Percentiles rank a stretch among this genome's conserved stretches.
Evolutionary conservation across 1,284 basidiomycete species (phyloP).

Genomic region (Marasmius oreades): DNA sequence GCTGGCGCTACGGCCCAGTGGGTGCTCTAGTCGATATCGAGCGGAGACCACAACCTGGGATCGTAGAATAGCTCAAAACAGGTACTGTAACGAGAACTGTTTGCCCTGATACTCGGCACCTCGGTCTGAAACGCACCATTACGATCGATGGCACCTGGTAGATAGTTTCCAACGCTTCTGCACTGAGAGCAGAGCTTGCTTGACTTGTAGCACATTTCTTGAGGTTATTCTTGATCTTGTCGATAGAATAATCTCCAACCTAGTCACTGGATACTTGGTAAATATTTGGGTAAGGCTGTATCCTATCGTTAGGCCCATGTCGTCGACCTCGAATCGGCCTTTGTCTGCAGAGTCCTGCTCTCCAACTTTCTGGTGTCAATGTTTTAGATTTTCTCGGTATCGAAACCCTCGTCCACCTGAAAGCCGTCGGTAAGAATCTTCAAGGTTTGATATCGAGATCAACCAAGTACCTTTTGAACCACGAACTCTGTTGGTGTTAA

Average conservation of each 20-base stretch:
- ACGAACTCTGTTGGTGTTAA: conserved; percentile 38
- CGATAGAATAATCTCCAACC: conserved; percentile 28
- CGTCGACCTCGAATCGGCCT: no score
- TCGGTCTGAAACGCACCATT: conserved; percentile 29
- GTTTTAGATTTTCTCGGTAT: conserved; percentile 37
- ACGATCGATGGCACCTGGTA: conserved; percentile 39
- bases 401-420: conserved; percentile 31
- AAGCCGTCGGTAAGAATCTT: conserved; percentile 43
- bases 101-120: neutral
- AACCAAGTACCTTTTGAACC: conserved; percentile 22
- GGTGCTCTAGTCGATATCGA: neutral
- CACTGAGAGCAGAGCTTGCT: conserved; percentile 32
- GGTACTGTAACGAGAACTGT: conserved; percentile 32
- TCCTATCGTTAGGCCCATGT: conserved; percentile 39
- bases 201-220: conserved; percentile 39
- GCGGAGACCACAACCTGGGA: conserved; percentile 27
- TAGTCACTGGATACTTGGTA: conserved; percentile 39
- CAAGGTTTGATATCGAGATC: conserved; percentile 26
- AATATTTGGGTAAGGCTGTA: conserved; percentile 44
- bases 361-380: conserved; percentile 42
- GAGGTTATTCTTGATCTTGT: conserved; percentile 31
- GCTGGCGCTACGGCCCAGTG: conserved; percentile 27
- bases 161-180: conserved; percentile 37
- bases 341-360: conserved; percentile 28
- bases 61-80: conserved; percentile 43